Conservation (phyloP, 352 stramenopile genomes). For the Blastocystis sp. region DNA sequence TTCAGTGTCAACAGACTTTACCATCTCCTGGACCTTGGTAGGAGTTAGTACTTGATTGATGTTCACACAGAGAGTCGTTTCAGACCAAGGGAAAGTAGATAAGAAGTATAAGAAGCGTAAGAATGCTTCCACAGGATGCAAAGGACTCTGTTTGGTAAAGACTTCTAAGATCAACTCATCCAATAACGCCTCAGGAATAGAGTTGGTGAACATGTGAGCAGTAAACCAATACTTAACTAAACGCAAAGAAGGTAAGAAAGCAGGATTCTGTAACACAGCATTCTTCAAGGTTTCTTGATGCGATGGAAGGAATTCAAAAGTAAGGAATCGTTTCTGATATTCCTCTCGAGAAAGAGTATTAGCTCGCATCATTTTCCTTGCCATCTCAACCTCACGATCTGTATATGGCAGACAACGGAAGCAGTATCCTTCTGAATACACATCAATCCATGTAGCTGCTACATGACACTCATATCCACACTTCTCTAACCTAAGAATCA, state of each 20-base stretch:
- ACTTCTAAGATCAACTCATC: conserved; percentile 5
- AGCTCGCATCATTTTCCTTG: neutral
- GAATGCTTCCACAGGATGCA: neutral
- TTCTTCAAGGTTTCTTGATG: conserved; percentile 16
- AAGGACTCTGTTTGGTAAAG: neutral
- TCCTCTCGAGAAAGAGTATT: neutral
- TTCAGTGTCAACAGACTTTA: neutral
- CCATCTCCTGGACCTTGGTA: neutral
- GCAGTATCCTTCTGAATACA: neutral
- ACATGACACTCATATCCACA: conserved; percentile 2
- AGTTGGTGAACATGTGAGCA: neutral
- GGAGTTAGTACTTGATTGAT: neutral
- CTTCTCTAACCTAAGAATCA: conserved; percentile 19
- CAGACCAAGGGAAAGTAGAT: neutral
- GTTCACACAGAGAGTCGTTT: neutral
- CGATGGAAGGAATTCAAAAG: neutral
- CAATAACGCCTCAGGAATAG: neutral
- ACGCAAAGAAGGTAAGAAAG: conserved; percentile 14
- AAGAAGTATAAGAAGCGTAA: neutral
- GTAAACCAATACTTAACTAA: neutral
- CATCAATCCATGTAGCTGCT: neutral
- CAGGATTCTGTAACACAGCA: conserved; percentile 8
- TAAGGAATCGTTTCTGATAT: neutral
- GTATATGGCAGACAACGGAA: neutral
- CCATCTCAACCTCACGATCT: neutral